A percentile compares a stretch with the other conserved stretches of the same genome.
Conservation (phyloP, 495 filamentous ascomycete genomes). For the Thermothielavioides terrestris region DNA sequence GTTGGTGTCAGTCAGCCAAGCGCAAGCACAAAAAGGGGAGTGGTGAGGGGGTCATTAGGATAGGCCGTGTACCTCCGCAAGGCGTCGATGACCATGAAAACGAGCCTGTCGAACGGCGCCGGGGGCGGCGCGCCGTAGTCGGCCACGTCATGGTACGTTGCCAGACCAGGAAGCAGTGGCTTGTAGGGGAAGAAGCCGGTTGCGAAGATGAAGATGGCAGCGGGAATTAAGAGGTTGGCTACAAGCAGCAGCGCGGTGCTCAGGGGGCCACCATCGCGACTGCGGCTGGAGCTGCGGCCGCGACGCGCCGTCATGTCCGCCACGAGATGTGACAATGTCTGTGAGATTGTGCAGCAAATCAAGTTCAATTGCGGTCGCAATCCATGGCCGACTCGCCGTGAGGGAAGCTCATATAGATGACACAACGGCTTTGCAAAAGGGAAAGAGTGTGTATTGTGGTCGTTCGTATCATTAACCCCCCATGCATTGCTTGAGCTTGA, state of each 20-base stretch:
- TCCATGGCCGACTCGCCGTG: slow-evolving; percentile 2
- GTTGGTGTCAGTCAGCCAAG: no score
- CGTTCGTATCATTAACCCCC: no score
- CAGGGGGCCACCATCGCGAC: slow-evolving; percentile 29
- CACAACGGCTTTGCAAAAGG: no score
- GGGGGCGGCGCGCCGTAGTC: slow-evolving; percentile 43
- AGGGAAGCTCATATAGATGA: no score
- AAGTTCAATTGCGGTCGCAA: slow-evolving; percentile 1
- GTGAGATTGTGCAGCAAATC: background rate
- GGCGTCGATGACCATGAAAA: slow-evolving; percentile 98
- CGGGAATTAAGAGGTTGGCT: slow-evolving; percentile 68
- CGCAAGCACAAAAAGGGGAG: background rate
- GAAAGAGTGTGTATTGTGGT: no score
- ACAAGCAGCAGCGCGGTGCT: slow-evolving; percentile 40
- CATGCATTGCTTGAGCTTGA: no score
- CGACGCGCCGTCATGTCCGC: slow-evolving; percentile 24
- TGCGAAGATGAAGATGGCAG: slow-evolving; percentile 74
- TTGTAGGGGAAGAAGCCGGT: slow-evolving; percentile 97
- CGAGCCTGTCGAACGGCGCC: slow-evolving; percentile 73
- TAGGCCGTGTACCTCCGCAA: slow-evolving; percentile 83
- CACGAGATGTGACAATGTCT: background rate
- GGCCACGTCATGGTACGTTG: slow-evolving; percentile 45
- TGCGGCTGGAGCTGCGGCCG: no score
- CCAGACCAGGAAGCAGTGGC: slow-evolving; percentile 76
- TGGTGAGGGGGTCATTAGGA: no score